phyloP scores from a whole-genome alignment of 306 rosid genomes.

The Gastrolobium villosum region DNA sequence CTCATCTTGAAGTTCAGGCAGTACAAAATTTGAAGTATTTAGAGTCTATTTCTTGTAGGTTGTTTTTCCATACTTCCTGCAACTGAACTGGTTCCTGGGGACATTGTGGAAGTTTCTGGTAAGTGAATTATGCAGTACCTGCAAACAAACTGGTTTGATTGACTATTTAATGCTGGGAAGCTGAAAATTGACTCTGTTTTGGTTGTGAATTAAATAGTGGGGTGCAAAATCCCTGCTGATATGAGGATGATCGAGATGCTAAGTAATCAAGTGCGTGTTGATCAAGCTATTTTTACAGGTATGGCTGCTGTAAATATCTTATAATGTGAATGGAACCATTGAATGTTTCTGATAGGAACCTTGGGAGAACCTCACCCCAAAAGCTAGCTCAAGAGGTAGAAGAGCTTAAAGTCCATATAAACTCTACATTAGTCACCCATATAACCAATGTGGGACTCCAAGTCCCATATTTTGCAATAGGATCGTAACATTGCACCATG shows the following conservation, averaged over 20 bases:
- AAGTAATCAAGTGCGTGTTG: conserved; percentile 91
- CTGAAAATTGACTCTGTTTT: conserved; percentile 45
- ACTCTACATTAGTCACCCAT: no score
- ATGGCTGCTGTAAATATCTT: conserved; percentile 37
- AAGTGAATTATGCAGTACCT: conserved; percentile 52
- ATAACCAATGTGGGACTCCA: no score
- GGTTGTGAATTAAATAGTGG: conserved; percentile 69
- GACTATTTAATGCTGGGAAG: conserved; percentile 40
- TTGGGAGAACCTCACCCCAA: no score
- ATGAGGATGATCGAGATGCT: conserved; percentile 96
- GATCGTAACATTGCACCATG: no score
- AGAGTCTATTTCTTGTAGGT: conserved; percentile 67
- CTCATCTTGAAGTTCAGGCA: conserved; percentile 33
- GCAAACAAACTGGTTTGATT: conserved; percentile 43
- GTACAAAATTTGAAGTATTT: conserved; percentile 31
- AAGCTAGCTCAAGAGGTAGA: no score
- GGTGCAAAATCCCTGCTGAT: conserved; percentile 99
- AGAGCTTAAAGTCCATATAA: no score
- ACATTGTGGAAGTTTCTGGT: conserved; percentile 95
- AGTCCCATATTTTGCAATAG: no score
- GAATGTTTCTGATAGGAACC: not conserved
- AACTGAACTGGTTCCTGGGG: conserved; percentile 94
- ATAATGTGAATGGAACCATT: conserved; percentile 25
- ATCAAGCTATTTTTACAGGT: conserved; percentile 99
- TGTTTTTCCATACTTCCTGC: conserved; percentile 97